These are phyloP conservation scores for Coemansia sp. DNA, from an alignment of 192 early-diverging fungal genomes.

Conservation along the genomic window DNA sequence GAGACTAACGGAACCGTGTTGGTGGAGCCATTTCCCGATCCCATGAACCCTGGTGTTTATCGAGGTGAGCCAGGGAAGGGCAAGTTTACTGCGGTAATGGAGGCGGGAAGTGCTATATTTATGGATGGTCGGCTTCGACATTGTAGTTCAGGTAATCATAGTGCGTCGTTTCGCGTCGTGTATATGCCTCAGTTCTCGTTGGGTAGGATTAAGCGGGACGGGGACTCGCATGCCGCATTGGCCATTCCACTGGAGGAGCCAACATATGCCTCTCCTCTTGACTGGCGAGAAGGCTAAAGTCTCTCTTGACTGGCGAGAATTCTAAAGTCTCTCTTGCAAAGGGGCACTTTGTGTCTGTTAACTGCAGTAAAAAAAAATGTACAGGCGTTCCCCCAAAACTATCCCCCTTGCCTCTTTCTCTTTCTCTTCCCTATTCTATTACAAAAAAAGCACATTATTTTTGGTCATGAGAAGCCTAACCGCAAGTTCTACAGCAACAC, in stretches of 20 bases:
- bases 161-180: constrained; percentile 17
- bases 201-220: constrained; percentile 8
- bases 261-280: neutral
- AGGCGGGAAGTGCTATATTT: constrained; percentile 40
- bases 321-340: neutral
- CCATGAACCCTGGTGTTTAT: constrained; percentile 21
- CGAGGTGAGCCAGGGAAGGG: neutral
- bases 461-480: neutral
- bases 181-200: constrained; percentile 53
- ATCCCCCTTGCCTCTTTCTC: neutral
- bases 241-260: constrained; percentile 25
- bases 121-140: constrained; percentile 49
- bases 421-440: neutral
- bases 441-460: neutral
- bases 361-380: neutral
- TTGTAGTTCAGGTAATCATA: constrained; percentile 31
- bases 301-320: neutral
- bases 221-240: constrained; percentile 12
- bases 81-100: constrained; percentile 15
- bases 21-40: constrained; percentile 43
- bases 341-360: neutral
- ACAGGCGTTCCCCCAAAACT: neutral
- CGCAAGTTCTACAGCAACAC: neutral
- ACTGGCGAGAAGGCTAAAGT: neutral
- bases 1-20: constrained; percentile 38